Conservation (phyloP, 75 land plant species). For the Ceratopteris richardii region DNA sequence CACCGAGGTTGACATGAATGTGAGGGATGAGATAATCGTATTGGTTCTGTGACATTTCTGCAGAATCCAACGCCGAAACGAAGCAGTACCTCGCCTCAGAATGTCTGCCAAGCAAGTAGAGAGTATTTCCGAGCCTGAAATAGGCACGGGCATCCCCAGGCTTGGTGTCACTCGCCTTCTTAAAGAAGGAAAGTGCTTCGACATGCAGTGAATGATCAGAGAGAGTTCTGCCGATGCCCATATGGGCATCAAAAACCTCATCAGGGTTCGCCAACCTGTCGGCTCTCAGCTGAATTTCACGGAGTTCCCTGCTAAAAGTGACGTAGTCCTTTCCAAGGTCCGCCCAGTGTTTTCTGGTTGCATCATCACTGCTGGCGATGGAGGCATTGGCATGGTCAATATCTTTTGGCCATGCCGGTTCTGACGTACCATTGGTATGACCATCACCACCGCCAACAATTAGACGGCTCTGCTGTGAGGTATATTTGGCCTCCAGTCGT, state of each 20-base stretch:
- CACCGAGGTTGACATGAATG: conserved; percentile 90
- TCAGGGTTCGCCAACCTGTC: conserved; percentile 52
- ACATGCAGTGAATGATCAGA: conserved; percentile 68
- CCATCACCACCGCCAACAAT: conserved; percentile 31
- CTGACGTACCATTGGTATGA: too few relatives aligned
- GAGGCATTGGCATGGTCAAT: too few relatives aligned
- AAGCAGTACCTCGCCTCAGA: conserved; percentile 66
- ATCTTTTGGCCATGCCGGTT: too few relatives aligned
- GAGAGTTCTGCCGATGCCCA: conserved; percentile 82
- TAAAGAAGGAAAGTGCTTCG: conserved; percentile 68
- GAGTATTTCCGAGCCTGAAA: conserved; percentile 69
- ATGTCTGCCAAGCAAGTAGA: conserved; percentile 61
- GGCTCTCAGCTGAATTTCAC: conserved; percentile 47
- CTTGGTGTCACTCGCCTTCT: conserved; percentile 66
- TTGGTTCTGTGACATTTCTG: conserved; percentile 57
- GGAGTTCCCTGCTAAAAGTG: conserved; percentile 55
- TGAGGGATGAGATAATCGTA: conserved; percentile 80
- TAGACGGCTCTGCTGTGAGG: neutral
- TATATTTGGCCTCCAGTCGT: conserved; percentile 26
- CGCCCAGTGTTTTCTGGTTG: conserved; percentile 37
- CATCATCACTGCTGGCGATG: conserved; percentile 51
- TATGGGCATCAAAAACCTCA: conserved; percentile 89
- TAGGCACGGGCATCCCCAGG: conserved; percentile 78
- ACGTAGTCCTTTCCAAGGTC: conserved; percentile 39
- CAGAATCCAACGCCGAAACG: conserved; percentile 67